Evolutionary conservation across 2,329 filamentous ascomycete genomes (phyloP), one percentile per base, ranked within the genome.

Genomic region (Pseudogymnoascus sp.): DNA sequence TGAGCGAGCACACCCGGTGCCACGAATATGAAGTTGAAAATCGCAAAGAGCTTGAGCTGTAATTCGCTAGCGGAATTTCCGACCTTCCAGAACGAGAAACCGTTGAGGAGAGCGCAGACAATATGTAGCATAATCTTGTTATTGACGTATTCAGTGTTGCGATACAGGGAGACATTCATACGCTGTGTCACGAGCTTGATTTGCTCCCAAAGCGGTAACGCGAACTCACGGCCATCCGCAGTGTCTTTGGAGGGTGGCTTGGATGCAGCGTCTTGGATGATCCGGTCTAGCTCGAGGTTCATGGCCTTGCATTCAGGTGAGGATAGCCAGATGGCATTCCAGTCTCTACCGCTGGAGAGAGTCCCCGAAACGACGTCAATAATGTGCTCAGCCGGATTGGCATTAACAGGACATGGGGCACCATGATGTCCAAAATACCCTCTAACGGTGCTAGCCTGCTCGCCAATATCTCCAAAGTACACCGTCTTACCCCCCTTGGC

Each of bases 301-400:
- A 89, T 75, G 3, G 77, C 73, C 0, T 78, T 75, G 66, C 85
- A 81, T 68, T 90, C 80, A 1, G 82, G 77, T 0, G 84, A 91
- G n/a, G 79, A 79, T 19, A 80, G 76, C 89, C 88, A 91, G 65
- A 90, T 81, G 38, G 89, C 78, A 69, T 86, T 87, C 89, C 89
- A 91, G 71, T 91, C 81, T 52, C 67, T 78, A 68, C 68, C 74
- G 60, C 74, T 77, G 0, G 78, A 79, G 0, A 81, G 69, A 22
- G 72, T 67, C 0, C 82, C 82, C 0, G 81, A 82, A 19, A 77
- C 75, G 7, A 77, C 75, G 30, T 70, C 68, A 49, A 70, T 68
- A 66, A 70, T 69, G 49, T 66, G 60, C 45, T 75, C 82, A 0
- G 83, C 83, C 0, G 82, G 82, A 64, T 85, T 85, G 3, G 74